Evolutionary conservation across 2,329 filamentous ascomycete species (phyloP), one percentile per base, ranked within the genome.

Genomic region (Pseudopyrenochaeta lycopersici): DNA sequence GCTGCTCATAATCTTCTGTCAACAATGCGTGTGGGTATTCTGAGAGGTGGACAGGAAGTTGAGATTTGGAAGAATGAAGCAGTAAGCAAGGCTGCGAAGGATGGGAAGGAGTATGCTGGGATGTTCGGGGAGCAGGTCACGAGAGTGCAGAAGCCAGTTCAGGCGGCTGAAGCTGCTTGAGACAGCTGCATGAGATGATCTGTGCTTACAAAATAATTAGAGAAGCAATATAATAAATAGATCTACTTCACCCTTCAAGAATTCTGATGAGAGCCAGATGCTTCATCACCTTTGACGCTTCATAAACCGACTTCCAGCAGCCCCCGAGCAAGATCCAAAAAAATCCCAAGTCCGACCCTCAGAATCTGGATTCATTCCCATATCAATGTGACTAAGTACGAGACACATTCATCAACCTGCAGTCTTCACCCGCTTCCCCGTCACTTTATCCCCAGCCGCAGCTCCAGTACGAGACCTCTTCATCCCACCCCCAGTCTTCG

Each of bases 91-190:
- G 18, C 89, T 63, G 84, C 91, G 72, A 91, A 90, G 72, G 92
- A 96, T 73, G 89, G 86, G 12, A 82, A 86, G 39, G 91, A 91
- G 27, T 83, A 89, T 72, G 87, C 96, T 63, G 84, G 94, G 64
- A 88, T 91, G 60, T 91, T 91, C 62, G 92, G 91, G 42, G 82
- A 86, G 62, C 92, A 96, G 79, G 85, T 90, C 52, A 96, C 92
- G 58, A 90, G 90, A 77, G 85, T 94, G 42, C 80, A 85, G 14
- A 85, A 90, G 74, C 90, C 92, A 23, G 85, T 90, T 49, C 86
- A 88, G 56, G 92, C 87, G 62, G 92, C 92, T 54, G 90, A 91
- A 76, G 91, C 92, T 59, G 92, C 92, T 67, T 92, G 74, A 64
- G 12, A 9, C 10, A 20, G 6, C 12, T 14, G 15, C 7, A 12